Evolutionary conservation across 1,284 basidiomycete species (phyloP).

Genomic region (Trichosporon asahii): DNA sequence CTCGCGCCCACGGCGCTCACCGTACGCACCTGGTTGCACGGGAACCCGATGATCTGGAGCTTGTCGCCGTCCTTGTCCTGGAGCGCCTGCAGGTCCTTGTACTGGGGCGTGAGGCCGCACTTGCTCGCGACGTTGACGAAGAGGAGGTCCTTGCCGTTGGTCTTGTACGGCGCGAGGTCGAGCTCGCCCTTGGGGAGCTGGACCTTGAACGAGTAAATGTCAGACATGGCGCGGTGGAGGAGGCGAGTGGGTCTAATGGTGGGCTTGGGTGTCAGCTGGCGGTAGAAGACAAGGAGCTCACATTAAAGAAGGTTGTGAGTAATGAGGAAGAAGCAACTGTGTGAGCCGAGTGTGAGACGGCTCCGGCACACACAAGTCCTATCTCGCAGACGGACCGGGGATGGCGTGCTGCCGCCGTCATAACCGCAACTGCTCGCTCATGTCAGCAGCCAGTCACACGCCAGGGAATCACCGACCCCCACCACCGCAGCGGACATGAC

Average conservation of each 20-base stretch:
- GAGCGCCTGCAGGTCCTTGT: constrained; percentile 76
- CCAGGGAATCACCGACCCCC: neutral
- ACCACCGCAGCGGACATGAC: neutral
- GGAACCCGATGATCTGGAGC: constrained; percentile 80
- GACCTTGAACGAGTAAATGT: constrained; percentile 49
- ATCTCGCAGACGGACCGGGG: neutral
- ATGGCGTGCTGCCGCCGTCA: constrained; percentile 8
- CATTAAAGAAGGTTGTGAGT: neutral
- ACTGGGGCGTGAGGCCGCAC: constrained; percentile 76
- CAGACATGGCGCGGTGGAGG: constrained; percentile 35
- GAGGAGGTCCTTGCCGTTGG: constrained; percentile 42
- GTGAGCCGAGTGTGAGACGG: neutral
- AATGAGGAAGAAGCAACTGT: constrained; percentile 15
- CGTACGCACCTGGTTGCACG: constrained; percentile 73
- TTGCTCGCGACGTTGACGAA: constrained; percentile 52
- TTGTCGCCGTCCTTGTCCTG: constrained; percentile 78
- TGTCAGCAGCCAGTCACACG: neutral
- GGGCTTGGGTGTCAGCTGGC: neutral
- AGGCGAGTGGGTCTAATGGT: constrained; percentile 11
- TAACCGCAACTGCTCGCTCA: neutral
- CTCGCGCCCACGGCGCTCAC: neutral
- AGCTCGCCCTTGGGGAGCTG: constrained; percentile 40
- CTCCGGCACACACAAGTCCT: neutral
- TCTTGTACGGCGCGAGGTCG: constrained; percentile 41
- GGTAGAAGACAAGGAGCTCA: constrained; percentile 14